Conservation (phyloP, 345 rosid species). For the Gossypium longicalyx region DNA sequence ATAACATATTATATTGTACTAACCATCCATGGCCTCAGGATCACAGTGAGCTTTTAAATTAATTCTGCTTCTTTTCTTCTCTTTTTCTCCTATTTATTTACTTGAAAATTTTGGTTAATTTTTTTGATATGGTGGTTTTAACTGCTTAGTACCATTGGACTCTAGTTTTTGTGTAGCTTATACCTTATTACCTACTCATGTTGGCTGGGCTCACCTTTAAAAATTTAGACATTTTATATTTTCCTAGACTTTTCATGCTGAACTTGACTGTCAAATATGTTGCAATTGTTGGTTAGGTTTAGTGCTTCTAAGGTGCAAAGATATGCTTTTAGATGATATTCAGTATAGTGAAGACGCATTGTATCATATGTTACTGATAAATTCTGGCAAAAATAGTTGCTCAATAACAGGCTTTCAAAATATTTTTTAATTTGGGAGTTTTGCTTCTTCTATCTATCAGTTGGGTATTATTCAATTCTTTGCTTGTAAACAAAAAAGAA, state of each 20-base stretch:
- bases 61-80: background rate
- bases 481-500: background rate
- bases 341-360: background rate
- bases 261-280: background rate
- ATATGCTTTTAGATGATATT: background rate
- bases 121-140: background rate
- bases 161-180: background rate
- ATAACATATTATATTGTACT: background rate
- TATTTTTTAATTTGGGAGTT: background rate
- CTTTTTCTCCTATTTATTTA: background rate
- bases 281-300: background rate
- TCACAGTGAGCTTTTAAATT: background rate
- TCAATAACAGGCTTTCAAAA: background rate
- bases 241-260: background rate
- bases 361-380: background rate
- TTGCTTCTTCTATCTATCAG: background rate
- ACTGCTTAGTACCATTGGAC: background rate
- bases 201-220: background rate
- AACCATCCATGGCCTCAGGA: background rate
- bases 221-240: background rate
- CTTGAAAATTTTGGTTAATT: background rate
- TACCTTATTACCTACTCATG: background rate
- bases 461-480: background rate
- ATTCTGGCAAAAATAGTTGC: background rate
- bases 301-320: background rate